phyloP scores from a whole-genome alignment of 345 rosid genomes.

The Brassica rapa region DNA sequence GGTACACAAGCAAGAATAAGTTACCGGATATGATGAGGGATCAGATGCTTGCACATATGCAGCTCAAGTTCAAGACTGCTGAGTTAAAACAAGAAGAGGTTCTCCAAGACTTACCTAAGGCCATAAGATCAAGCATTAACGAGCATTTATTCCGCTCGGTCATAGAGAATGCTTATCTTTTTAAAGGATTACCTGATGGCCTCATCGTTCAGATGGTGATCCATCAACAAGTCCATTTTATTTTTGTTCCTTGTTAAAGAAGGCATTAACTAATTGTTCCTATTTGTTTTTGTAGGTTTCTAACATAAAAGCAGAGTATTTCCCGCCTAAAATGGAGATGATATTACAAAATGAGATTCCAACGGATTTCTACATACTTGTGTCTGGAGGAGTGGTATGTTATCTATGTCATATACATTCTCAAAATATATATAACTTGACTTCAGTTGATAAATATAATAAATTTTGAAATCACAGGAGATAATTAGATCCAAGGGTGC shows the following conservation, averaged over 20 bases:
- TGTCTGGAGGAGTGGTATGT: slow-evolving; percentile 86
- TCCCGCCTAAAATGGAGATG: slow-evolving; percentile 87
- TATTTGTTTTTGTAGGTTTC: slow-evolving; percentile 54
- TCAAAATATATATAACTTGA: neutral
- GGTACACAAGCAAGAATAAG: slow-evolving; percentile 77
- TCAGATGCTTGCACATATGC: slow-evolving; percentile 95
- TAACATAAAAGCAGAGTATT: slow-evolving; percentile 81
- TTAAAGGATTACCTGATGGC: slow-evolving; percentile 72
- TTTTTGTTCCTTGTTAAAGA: neutral
- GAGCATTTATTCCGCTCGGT: slow-evolving; percentile 69
- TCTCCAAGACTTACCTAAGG: slow-evolving; percentile 80
- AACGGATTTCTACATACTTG: slow-evolving; percentile 83
- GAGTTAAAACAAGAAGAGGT: slow-evolving; percentile 88
- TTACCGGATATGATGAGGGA: slow-evolving; percentile 81
- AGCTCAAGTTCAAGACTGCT: slow-evolving; percentile 83
- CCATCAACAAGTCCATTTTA: neutral
- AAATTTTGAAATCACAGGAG: slow-evolving; percentile 54
- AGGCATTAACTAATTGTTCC: neutral
- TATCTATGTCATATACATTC: neutral
- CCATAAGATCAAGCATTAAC: slow-evolving; percentile 80
- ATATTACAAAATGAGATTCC: slow-evolving; percentile 86
- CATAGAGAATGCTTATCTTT: slow-evolving; percentile 64
- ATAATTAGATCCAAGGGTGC: slow-evolving; percentile 66
- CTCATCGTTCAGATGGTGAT: slow-evolving; percentile 71
- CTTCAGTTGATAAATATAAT: slow-evolving; percentile 11